These are phyloP conservation scores for Rhizopus sp. DNA, from an alignment of 371 early-diverging fungal species.

Conservation along the genomic window DNA sequence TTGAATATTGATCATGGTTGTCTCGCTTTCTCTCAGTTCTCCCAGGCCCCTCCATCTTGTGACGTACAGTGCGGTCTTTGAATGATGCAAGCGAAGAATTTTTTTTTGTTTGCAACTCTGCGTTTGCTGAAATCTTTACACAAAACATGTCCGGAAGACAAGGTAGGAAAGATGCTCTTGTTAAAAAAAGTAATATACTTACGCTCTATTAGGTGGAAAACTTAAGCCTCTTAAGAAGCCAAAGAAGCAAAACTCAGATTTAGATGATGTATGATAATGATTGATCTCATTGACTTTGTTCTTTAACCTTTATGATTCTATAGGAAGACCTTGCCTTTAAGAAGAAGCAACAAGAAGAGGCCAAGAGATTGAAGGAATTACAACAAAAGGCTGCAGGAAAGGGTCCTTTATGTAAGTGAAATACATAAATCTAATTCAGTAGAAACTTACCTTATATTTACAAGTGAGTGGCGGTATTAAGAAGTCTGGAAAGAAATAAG, in stretches of 20 bases:
- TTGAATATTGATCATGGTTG: no score
- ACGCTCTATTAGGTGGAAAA: slow-evolving; percentile 63
- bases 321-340: slow-evolving; percentile 76
- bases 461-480: slow-evolving; percentile 76
- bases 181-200: neutral
- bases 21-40: no score
- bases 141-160: slow-evolving; percentile 62
- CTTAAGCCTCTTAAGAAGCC: slow-evolving; percentile 81
- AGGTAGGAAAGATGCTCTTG: slow-evolving; percentile 39
- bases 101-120: no score
- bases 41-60: neutral
- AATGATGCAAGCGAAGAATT: neutral
- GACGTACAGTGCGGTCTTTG: neutral
- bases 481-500: slow-evolving; percentile 81
- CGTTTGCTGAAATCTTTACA: neutral
- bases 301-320: slow-evolving; percentile 13
- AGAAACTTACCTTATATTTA: slow-evolving; percentile 5
- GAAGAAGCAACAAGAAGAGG: slow-evolving; percentile 83
- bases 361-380: slow-evolving; percentile 79
- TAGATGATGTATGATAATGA: slow-evolving; percentile 63
- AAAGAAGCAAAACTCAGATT: slow-evolving; percentile 62
- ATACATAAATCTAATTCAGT: neutral
- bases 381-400: slow-evolving; percentile 76
- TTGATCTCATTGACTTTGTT: neutral
- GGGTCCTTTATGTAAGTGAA: slow-evolving; percentile 75